Evolutionary conservation across 2,329 filamentous ascomycete species (phyloP).

Genomic region (Emergomyces pasteurianus): DNA sequence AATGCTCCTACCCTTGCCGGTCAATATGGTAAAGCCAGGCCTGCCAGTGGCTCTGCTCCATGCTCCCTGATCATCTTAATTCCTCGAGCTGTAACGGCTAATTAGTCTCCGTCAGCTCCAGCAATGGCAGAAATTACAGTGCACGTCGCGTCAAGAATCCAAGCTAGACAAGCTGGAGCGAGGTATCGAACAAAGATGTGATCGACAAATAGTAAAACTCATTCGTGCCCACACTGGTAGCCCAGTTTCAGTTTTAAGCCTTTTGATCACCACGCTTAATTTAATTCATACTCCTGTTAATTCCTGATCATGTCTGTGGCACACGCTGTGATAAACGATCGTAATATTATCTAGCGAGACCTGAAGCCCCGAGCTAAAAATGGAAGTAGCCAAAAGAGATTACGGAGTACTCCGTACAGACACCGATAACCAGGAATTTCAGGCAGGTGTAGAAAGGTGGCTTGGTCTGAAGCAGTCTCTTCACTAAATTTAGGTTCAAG

Average conservation of each 20-base stretch:
- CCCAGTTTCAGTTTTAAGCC: neutral
- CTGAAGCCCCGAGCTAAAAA: neutral
- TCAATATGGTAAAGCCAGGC: neutral
- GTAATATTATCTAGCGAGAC: neutral
- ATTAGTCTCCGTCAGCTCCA: slow-evolving; percentile 1
- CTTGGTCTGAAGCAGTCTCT: neutral
- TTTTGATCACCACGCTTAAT: neutral
- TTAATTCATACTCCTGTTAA: neutral
- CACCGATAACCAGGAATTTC: neutral
- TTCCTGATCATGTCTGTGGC: neutral
- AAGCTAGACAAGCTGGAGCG: neutral
- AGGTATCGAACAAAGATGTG: neutral
- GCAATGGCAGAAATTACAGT: slow-evolving; percentile 1
- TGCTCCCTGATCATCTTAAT: slow-evolving; percentile 4
- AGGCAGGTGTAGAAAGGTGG: neutral
- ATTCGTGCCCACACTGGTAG: neutral
- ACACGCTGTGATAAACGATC: neutral
- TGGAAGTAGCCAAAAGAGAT: neutral
- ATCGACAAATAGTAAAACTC: slow-evolving; percentile 1
- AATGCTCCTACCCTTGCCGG: neutral
- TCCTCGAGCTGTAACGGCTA: slow-evolving; percentile 1
- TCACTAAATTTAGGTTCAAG: slow-evolving; percentile 1
- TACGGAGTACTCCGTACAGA: no score
- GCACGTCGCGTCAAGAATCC: neutral
- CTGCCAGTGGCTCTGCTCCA: neutral